Conservation (phyloP, 495 filamentous ascomycete genomes). For the Penicillium atrosanguineum region DNA sequence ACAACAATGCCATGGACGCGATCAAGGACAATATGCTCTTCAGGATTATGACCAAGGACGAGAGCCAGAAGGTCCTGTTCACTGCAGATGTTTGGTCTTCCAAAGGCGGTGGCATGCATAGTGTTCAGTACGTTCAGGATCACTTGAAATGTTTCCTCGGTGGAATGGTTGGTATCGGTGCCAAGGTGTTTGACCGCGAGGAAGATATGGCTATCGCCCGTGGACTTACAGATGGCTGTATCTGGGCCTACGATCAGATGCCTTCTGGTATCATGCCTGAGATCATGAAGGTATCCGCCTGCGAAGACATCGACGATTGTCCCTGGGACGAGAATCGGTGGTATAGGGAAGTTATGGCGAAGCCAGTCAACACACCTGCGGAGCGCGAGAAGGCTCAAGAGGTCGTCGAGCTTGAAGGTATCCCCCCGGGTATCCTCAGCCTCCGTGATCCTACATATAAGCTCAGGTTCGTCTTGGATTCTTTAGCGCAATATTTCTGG, state of each 20-base stretch:
- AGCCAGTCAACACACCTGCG: slow-evolving; percentile 19
- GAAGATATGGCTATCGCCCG: slow-evolving; percentile 54
- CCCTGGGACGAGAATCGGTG: slow-evolving; percentile 55
- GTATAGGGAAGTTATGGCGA: slow-evolving; percentile 36
- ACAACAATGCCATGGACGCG: slow-evolving; percentile 63
- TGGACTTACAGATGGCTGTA: slow-evolving; percentile 56
- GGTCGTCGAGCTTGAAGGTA: slow-evolving; percentile 41
- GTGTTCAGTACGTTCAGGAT: slow-evolving; percentile 44
- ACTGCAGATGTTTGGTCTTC: slow-evolving; percentile 50
- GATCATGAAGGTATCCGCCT: slow-evolving; percentile 50
- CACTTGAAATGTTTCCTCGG: slow-evolving; percentile 63
- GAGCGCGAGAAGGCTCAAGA: slow-evolving; percentile 35
- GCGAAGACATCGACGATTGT: slow-evolving; percentile 44
- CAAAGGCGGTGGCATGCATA: slow-evolving; percentile 16
- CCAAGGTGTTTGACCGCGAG: slow-evolving; percentile 55
- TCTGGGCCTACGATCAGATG: slow-evolving; percentile 58
- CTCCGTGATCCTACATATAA: slow-evolving; percentile 63
- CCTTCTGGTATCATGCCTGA: slow-evolving; percentile 64
- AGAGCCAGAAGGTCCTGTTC: slow-evolving; percentile 71
- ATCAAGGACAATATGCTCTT: slow-evolving; percentile 79
- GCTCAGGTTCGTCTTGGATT: slow-evolving; percentile 50
- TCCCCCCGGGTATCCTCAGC: slow-evolving; percentile 58
- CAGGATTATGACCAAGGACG: slow-evolving; percentile 72
- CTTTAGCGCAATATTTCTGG: neutral
- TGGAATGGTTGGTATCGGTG: slow-evolving; percentile 59